phyloP scores from a whole-genome alignment of 768 basidiomycete genomes.

The Kwoniella heveanensis region DNA sequence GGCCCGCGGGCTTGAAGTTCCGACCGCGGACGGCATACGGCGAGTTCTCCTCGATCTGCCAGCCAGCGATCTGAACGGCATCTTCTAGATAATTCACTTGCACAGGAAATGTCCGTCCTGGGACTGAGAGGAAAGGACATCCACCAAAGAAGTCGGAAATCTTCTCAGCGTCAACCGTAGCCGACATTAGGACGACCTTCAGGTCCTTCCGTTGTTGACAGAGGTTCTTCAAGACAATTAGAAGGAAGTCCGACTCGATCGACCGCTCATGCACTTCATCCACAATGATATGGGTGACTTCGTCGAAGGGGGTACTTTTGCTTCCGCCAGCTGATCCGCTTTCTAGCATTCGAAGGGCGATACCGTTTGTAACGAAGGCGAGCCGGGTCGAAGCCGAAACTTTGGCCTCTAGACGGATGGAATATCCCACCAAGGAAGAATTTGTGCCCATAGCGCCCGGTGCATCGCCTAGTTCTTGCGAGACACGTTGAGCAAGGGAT shows the following conservation, averaged over 20 bases:
- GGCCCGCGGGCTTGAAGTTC: conserved; percentile 56
- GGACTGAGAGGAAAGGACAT: conserved; percentile 77
- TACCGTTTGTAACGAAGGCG: conserved; percentile 87
- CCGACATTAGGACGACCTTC: conserved; percentile 96
- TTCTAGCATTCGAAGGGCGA: conserved; percentile 96
- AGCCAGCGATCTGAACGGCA: conserved; percentile 76
- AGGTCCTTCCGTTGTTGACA: conserved; percentile 74
- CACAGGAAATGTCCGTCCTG: conserved; percentile 93
- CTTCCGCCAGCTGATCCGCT: conserved; percentile 70
- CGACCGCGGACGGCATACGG: conserved; percentile 65
- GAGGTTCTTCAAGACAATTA: conserved; percentile 87
- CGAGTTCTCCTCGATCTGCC: conserved; percentile 77
- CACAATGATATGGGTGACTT: conserved; percentile 95
- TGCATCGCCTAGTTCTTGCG: conserved; percentile 82
- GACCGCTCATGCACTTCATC: conserved; percentile 97
- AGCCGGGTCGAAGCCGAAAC: conserved; percentile 70
- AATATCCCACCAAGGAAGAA: conserved; percentile 85
- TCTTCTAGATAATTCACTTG: conserved; percentile 84
- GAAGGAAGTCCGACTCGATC: conserved; percentile 94
- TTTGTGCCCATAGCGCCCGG: conserved; percentile 74
- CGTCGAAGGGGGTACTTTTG: conserved; percentile 81
- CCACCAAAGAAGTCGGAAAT: conserved; percentile 85
- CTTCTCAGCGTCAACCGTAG: conserved; percentile 73
- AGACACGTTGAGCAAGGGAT: conserved; percentile 91
- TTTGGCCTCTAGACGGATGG: conserved; percentile 87